Percentiles rank a stretch among this genome's conserved stretches.
Evolutionary conservation across 139 green algal genomes (phyloP).

Genomic region (Chlorella sp.): DNA sequence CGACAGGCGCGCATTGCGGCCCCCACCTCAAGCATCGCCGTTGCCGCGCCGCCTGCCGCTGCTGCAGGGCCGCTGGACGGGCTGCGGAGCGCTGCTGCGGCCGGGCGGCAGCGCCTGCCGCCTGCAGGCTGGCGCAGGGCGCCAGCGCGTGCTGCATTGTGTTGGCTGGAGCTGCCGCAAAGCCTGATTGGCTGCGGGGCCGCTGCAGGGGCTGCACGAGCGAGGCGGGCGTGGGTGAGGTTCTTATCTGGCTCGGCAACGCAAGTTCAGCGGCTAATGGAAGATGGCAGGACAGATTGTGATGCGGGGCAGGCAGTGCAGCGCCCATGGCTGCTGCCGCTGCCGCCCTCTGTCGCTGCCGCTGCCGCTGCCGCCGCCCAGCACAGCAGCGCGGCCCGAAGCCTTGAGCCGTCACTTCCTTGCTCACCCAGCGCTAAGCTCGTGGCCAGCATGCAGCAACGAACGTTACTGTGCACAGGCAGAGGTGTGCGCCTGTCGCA

Average conservation of each 20-base stretch:
- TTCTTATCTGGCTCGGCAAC: not conserved
- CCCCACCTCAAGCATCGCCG: not conserved
- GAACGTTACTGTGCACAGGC: no score
- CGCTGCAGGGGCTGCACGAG: not conserved
- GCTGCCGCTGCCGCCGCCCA: not conserved
- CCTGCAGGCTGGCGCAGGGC: constrained; percentile 6
- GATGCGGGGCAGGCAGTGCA: not conserved
- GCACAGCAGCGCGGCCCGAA: no score
- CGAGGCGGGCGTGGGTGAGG: not conserved
- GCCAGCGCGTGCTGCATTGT: not conserved
- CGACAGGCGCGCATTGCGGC: not conserved
- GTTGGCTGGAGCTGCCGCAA: not conserved
- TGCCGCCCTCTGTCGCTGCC: not conserved
- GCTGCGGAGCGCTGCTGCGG: not conserved
- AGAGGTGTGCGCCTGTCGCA: no score
- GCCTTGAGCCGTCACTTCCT: no score
- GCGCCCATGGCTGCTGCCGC: not conserved
- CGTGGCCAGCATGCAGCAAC: no score
- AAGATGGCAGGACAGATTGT: not conserved
- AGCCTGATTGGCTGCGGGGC: not conserved
- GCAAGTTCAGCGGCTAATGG: not conserved
- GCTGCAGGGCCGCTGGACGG: not conserved
- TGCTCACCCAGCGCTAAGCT: no score
- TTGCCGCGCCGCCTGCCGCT: constrained; percentile 12
- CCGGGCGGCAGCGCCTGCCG: not conserved